A percentile compares a stretch with the other conserved stretches of the same genome.
These are phyloP conservation scores for Vickermania ingenoplastis DNA, from an alignment of 208 protist genomes.

Conservation along the genomic window DNA sequence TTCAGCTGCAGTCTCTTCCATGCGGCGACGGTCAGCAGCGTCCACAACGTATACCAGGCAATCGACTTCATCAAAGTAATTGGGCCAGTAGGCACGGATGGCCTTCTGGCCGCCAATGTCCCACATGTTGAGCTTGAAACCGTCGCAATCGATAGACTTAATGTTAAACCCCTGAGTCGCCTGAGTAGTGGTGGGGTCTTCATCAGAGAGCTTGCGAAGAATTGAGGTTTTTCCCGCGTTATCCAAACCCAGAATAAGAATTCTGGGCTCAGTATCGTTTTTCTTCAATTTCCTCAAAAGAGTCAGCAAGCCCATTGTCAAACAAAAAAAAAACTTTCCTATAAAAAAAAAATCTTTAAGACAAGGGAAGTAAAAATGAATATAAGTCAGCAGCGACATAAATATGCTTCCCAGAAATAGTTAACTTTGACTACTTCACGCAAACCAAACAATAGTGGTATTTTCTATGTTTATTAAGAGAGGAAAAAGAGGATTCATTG, in stretches of 20 bases:
- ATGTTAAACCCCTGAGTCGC: slow-evolving; percentile 99
- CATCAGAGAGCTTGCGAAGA: slow-evolving; percentile 92
- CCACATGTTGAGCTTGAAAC: slow-evolving; percentile 98
- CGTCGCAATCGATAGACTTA: slow-evolving; percentile 92
- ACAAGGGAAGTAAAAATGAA: no score
- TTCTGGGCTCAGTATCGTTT: slow-evolving; percentile 89
- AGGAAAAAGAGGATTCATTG: no score
- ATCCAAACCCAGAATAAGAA: slow-evolving; percentile 96
- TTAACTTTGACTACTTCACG: no score
- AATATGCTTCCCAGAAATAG: background rate
- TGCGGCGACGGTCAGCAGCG: slow-evolving; percentile 85
- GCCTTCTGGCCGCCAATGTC: slow-evolving; percentile 97
- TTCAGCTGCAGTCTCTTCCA: slow-evolving; percentile 93
- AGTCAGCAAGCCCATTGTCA: slow-evolving; percentile 92
- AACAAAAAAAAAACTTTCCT: background rate
- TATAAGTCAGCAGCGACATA: no score
- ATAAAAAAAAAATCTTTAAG: slow-evolving; percentile 5
- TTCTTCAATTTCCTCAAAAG: slow-evolving; percentile 91
- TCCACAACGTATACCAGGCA: slow-evolving; percentile 96
- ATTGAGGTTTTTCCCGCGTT: slow-evolving; percentile 99
- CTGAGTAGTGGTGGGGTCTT: slow-evolving; percentile 93
- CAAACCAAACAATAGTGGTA: no score
- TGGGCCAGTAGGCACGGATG: slow-evolving; percentile 96
- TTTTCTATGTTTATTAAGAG: no score
- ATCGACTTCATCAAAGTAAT: slow-evolving; percentile 97